These are phyloP conservation scores for Fusarium austroafricanum DNA, from an alignment of 2,329 filamentous ascomycete genomes.

Conservation along the genomic window DNA sequence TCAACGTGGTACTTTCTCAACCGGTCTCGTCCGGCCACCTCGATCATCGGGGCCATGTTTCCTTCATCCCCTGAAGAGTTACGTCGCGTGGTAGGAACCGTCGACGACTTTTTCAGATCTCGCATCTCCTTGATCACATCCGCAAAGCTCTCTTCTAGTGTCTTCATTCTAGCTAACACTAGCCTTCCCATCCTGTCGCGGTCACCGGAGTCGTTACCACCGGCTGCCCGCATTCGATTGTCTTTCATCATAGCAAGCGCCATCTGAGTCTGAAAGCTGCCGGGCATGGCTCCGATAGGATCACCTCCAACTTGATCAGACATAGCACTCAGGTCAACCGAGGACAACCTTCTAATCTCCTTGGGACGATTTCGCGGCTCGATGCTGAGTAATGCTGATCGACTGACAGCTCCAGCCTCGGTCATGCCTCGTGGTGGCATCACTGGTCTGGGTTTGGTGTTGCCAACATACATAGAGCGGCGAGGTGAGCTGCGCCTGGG, in stretches of 20 bases:
- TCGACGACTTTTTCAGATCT: slow-evolving; percentile 64
- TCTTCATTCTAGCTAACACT: slow-evolving; percentile 91
- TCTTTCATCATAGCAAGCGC: slow-evolving; percentile 74
- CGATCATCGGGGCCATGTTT: slow-evolving; percentile 46
- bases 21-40: slow-evolving; percentile 51
- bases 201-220: slow-evolving; percentile 55
- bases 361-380: slow-evolving; percentile 58
- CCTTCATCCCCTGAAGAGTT: slow-evolving; percentile 63
- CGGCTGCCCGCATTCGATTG: slow-evolving; percentile 61
- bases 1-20: slow-evolving; percentile 43
- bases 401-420: slow-evolving; percentile 52
- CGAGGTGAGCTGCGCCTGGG: slow-evolving; percentile 62
- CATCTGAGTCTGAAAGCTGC: slow-evolving; percentile 86
- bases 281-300: slow-evolving; percentile 72
- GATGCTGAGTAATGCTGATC: slow-evolving; percentile 63
- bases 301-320: slow-evolving; percentile 74
- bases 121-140: slow-evolving; percentile 88
- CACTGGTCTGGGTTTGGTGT: slow-evolving; percentile 68
- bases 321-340: slow-evolving; percentile 77
- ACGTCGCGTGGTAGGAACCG: slow-evolving; percentile 60
- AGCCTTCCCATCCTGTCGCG: slow-evolving; percentile 80
- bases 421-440: slow-evolving; percentile 57
- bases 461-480: slow-evolving; percentile 55
- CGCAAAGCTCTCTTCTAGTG: slow-evolving; percentile 88
- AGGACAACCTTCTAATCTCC: slow-evolving; percentile 63